These are phyloP conservation scores for Phytopythium mirpurense DNA, from an alignment of 352 stramenopile species.

Conservation along the genomic window DNA sequence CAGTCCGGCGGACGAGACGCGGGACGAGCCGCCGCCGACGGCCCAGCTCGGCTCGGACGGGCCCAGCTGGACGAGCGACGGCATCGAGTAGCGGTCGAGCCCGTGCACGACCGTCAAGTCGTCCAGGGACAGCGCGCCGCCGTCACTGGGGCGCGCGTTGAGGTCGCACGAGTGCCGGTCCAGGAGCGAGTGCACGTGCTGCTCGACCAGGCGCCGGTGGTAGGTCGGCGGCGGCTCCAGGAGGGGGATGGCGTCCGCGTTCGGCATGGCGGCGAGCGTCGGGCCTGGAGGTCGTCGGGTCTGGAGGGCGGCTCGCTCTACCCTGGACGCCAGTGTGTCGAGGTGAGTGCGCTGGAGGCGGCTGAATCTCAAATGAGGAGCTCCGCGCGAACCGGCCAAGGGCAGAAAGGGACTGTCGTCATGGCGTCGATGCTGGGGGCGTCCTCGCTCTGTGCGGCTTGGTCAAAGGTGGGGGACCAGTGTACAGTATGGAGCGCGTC, in stretches of 20 bases:
- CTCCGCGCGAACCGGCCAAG: too few relatives aligned
- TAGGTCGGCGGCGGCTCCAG: neutral
- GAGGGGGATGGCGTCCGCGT: neutral
- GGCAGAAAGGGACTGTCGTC: too few relatives aligned
- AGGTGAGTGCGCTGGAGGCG: too few relatives aligned
- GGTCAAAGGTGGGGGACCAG: too few relatives aligned
- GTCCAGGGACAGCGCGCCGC: slow-evolving; percentile 1
- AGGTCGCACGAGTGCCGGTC: slow-evolving; percentile 2
- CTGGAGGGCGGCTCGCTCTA: too few relatives aligned
- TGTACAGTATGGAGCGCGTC: too few relatives aligned
- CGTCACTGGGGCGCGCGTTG: neutral
- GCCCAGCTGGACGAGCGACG: neutral
- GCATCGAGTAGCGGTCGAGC: slow-evolving; percentile 1
- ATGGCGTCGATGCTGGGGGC: too few relatives aligned
- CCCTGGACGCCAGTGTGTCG: too few relatives aligned
- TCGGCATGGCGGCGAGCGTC: slow-evolving; percentile 12
- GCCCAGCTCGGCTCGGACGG: neutral
- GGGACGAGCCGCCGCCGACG: neutral
- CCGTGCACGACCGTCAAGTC: slow-evolving; percentile 5
- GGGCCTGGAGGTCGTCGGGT: too few relatives aligned
- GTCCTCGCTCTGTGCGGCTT: too few relatives aligned
- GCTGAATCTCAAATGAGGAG: too few relatives aligned
- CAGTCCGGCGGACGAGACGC: neutral
- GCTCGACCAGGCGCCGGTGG: slow-evolving; percentile 1
- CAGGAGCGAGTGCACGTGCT: neutral